Percentiles rank a stretch among this genome's conserved stretches.
Conservation (phyloP, 2,329 filamentous ascomycete genomes). For the Epichloe gansuensis region DNA sequence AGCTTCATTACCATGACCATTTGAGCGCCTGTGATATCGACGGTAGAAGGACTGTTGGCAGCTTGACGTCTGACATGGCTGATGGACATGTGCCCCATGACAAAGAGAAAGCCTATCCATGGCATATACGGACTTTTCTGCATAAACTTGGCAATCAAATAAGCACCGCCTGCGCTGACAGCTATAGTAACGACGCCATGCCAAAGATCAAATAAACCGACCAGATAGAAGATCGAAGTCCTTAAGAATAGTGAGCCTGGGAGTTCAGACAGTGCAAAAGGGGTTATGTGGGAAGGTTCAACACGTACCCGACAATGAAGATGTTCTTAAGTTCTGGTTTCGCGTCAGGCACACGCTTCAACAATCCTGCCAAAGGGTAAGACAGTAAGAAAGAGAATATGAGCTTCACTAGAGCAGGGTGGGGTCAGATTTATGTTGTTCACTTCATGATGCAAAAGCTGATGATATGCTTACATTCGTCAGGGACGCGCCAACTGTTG, state of each 20-base stretch:
- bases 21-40: slow-evolving; percentile 91
- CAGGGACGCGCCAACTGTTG: slow-evolving; percentile 23
- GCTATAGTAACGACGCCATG: slow-evolving; percentile 65
- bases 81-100: slow-evolving; percentile 91
- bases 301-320: slow-evolving; percentile 61
- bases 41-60: slow-evolving; percentile 46
- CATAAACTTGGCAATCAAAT: slow-evolving; percentile 71
- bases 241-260: slow-evolving; percentile 26
- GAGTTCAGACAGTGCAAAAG: neutral
- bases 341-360: slow-evolving; percentile 83
- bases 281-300: neutral
- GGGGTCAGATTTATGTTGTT: neutral
- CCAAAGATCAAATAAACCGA: slow-evolving; percentile 92
- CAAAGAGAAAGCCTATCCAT: slow-evolving; percentile 86
- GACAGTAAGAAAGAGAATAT: slow-evolving; percentile 83
- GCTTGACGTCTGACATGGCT: slow-evolving; percentile 78
- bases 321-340: slow-evolving; percentile 76
- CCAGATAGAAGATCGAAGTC: slow-evolving; percentile 76
- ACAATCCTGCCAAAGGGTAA: slow-evolving; percentile 75
- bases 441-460: neutral
- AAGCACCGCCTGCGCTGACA: slow-evolving; percentile 68
- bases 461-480: slow-evolving; percentile 22
- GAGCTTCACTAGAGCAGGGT: slow-evolving; percentile 63
- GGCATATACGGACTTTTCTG: slow-evolving; percentile 83
- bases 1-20: slow-evolving; percentile 99